phyloP scores from a whole-genome alignment of 148 eudicot species.

The Diospyros kaki region DNA sequence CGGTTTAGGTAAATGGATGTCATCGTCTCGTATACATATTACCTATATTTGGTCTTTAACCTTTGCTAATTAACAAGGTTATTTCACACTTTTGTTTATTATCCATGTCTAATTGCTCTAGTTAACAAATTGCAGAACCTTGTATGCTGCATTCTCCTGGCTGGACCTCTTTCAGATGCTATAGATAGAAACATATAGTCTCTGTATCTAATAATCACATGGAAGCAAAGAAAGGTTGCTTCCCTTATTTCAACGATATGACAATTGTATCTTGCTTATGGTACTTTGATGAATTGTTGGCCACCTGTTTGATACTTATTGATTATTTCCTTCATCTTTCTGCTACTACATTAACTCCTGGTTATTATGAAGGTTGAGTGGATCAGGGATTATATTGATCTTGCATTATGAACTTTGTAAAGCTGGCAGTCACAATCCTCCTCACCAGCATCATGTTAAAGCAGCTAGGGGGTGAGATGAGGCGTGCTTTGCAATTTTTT shows the following conservation, averaged over 20 bases:
- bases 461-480: constrained; percentile 2
- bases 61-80: background rate
- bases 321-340: background rate
- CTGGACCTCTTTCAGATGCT: too few species aligned
- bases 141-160: too few species aligned
- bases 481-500: background rate
- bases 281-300: background rate
- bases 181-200: too few species aligned
- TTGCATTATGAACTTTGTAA: constrained; percentile 9
- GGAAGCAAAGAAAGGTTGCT: too few species aligned
- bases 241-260: background rate
- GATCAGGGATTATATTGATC: background rate
- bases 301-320: too few species aligned
- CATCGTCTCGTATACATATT: background rate
- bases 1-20: background rate
- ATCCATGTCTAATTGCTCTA: background rate
- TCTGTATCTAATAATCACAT: too few species aligned
- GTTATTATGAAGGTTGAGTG: background rate
- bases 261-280: background rate
- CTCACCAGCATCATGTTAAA: background rate
- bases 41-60: background rate
- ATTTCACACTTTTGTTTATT: background rate
- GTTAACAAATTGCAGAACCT: background rate
- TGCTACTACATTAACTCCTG: background rate
- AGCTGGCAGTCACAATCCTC: background rate